Percentiles rank a stretch among this genome's conserved stretches.
Conservation (phyloP, 768 basidiomycete genomes). For the Austroboletus eburneus region DNA sequence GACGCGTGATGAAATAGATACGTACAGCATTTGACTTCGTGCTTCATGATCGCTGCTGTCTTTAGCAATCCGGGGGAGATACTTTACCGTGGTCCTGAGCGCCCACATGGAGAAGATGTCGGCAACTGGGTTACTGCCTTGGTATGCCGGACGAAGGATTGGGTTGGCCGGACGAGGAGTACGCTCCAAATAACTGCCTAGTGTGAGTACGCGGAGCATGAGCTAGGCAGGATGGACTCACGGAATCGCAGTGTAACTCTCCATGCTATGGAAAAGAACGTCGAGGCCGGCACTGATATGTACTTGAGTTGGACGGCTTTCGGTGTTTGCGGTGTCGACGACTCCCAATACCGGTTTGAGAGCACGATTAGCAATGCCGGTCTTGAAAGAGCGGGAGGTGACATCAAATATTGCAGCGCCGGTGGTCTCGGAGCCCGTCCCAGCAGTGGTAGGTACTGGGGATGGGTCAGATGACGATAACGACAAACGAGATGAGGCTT, state of each 20-base stretch:
- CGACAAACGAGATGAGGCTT: conserved; percentile 11
- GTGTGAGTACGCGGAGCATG: conserved; percentile 6
- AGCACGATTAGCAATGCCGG: conserved; percentile 90
- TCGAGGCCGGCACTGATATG: conserved; percentile 95
- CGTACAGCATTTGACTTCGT: conserved; percentile 85
- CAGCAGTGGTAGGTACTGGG: conserved; percentile 68
- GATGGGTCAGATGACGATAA: not conserved
- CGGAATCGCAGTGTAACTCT: conserved; percentile 93
- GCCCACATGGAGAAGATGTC: conserved; percentile 98
- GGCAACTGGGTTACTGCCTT: conserved; percentile 90
- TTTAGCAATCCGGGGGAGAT: conserved; percentile 82
- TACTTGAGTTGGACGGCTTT: conserved; percentile 84
- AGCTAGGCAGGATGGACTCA: conserved; percentile 34
- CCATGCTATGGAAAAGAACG: conserved; percentile 93
- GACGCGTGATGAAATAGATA: not conserved
- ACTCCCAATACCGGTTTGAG: conserved; percentile 87
- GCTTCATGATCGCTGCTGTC: conserved; percentile 79
- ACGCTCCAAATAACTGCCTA: conserved; percentile 77
- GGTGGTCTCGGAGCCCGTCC: conserved; percentile 93
- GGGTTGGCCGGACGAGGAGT: conserved; percentile 88
- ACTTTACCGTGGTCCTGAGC: conserved; percentile 79
- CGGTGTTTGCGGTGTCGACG: conserved; percentile 87
- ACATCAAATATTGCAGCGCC: conserved; percentile 94
- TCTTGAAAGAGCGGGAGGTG: conserved; percentile 90
- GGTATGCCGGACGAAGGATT: conserved; percentile 86